Conservation (phyloP, 2,329 filamentous ascomycete species). For the Cladosporium colombiae region DNA sequence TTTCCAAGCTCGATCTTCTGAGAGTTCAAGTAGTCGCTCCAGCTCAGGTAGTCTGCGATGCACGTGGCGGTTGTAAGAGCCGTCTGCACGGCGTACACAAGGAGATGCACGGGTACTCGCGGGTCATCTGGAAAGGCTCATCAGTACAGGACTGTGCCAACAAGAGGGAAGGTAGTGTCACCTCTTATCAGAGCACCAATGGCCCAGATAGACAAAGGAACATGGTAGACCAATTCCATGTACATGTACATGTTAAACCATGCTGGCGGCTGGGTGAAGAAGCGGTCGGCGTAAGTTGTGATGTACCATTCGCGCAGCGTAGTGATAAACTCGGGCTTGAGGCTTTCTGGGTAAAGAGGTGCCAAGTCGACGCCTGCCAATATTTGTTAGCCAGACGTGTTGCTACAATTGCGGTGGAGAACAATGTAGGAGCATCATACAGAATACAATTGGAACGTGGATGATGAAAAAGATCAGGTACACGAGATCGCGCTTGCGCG, state of each 20-base stretch:
- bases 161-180: slow-evolving; percentile 34
- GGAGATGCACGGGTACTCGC: slow-evolving; percentile 59
- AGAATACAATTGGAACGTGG: slow-evolving; percentile 62
- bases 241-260: slow-evolving; percentile 61
- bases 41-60: slow-evolving; percentile 61
- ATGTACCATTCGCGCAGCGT: slow-evolving; percentile 60
- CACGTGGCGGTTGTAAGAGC: slow-evolving; percentile 64
- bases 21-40: slow-evolving; percentile 48
- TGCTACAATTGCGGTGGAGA: no score
- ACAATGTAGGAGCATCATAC: slow-evolving; percentile 42
- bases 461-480: slow-evolving; percentile 63
- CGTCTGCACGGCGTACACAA: slow-evolving; percentile 61
- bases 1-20: slow-evolving; percentile 54
- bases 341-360: slow-evolving; percentile 56
- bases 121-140: slow-evolving; percentile 50
- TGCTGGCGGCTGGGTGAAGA: slow-evolving; percentile 59
- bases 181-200: slow-evolving; percentile 56
- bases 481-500: slow-evolving; percentile 47
- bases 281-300: slow-evolving; percentile 62
- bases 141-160: not conserved
- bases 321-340: slow-evolving; percentile 53
- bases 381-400: slow-evolving; percentile 1
- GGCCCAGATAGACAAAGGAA: slow-evolving; percentile 62
- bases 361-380: slow-evolving; percentile 61
- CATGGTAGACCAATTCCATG: slow-evolving; percentile 62